A percentile compares a stretch with the other conserved stretches of the same genome.
Evolutionary conservation across 2,329 filamentous ascomycete species (phyloP).

Genomic region (Pseudocercospora pini-densiflorae): DNA sequence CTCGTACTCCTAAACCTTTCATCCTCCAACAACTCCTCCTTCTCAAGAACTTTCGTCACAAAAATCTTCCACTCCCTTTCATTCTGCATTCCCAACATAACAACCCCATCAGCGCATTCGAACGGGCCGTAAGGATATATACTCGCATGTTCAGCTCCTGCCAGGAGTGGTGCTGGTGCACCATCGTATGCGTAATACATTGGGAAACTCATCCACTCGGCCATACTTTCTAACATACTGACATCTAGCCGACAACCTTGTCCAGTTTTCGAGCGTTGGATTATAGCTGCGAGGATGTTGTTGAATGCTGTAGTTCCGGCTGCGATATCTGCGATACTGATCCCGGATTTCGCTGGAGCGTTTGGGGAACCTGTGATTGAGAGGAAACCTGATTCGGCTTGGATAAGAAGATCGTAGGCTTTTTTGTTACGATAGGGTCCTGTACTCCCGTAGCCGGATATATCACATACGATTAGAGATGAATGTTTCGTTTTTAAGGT

Average conservation of each 20-base stretch:
- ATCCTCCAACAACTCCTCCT: constrained; percentile 50
- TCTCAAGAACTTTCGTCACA: constrained; percentile 52
- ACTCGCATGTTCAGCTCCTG: constrained; percentile 58
- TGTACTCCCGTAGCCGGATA: constrained; percentile 94
- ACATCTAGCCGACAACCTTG: constrained; percentile 58
- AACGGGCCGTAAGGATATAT: constrained; percentile 65
- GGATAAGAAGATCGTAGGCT: constrained; percentile 98
- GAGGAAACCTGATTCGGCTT: constrained; percentile 60
- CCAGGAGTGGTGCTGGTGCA: no score
- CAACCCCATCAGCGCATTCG: constrained; percentile 52
- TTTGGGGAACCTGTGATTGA: constrained; percentile 81
- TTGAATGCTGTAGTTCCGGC: constrained; percentile 94
- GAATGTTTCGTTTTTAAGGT: constrained; percentile 80
- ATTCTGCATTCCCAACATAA: constrained; percentile 64
- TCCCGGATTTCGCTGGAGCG: constrained; percentile 92
- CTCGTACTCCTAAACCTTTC: constrained; percentile 55
- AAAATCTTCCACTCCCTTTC: constrained; percentile 61
- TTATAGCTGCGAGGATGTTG: constrained; percentile 87
- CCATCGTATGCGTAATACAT: constrained; percentile 66
- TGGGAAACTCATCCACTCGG: constrained; percentile 67
- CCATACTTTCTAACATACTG: constrained; percentile 63
- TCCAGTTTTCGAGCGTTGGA: constrained; percentile 61
- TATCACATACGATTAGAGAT: constrained; percentile 85
- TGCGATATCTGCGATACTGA: constrained; percentile 92
- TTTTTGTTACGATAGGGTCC: constrained; percentile 88